Conservation (phyloP, 805 yeast genomes). For the Metschnikowia bowlesiae region DNA sequence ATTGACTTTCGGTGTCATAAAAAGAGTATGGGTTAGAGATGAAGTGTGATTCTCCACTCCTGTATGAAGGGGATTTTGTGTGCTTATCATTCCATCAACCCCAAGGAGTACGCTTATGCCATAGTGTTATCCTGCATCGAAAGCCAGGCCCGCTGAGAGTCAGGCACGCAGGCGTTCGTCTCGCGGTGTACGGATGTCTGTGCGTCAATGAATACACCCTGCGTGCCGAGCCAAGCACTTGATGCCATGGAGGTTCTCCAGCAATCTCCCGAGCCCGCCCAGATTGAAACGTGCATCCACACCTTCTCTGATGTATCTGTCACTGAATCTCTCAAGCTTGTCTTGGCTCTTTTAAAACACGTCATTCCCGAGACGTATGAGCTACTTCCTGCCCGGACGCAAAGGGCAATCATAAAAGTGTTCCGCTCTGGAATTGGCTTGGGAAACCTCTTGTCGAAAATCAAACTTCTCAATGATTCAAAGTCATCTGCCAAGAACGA, state of each 20-base stretch:
- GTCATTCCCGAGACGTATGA: conserved; percentile 32
- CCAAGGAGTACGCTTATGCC: too few relatives aligned
- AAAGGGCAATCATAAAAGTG: conserved; percentile 7
- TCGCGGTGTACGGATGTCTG: too few relatives aligned
- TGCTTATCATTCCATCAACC: too few relatives aligned
- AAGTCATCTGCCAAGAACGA: conserved; percentile 12
- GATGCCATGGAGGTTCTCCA: conserved; percentile 11
- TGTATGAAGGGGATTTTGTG: too few relatives aligned
- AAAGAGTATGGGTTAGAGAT: too few relatives aligned
- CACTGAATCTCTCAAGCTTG: conserved; percentile 8
- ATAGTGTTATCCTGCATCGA: too few relatives aligned
- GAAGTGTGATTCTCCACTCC: too few relatives aligned
- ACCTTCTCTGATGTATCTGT: background rate
- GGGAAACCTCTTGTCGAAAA: conserved; percentile 24
- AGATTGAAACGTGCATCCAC: conserved; percentile 11
- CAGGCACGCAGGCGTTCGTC: too few relatives aligned
- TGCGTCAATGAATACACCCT: background rate
- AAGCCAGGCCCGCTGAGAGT: too few relatives aligned
- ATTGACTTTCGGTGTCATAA: too few relatives aligned
- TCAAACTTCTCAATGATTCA: conserved; percentile 7
- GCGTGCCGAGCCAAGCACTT: background rate
- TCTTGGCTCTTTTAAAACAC: conserved; percentile 24
- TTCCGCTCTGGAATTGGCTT: conserved; percentile 28
- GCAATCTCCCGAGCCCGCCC: conserved; percentile 10
- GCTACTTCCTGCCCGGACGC: conserved; percentile 14